phyloP scores from a whole-genome alignment of 441 rosid species.

The Eruca vesicaria region DNA sequence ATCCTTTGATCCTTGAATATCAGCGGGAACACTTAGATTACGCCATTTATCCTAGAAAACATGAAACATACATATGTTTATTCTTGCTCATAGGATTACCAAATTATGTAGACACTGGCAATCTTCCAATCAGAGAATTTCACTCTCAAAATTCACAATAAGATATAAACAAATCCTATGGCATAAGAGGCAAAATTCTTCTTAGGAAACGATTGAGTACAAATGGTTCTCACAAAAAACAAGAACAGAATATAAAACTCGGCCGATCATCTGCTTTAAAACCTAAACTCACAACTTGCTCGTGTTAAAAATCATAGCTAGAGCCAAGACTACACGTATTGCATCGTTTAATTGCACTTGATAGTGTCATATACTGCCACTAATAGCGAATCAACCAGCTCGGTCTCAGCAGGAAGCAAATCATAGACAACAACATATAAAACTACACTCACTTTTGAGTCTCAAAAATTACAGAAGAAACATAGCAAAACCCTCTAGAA shows the following conservation, averaged over 20 bases:
- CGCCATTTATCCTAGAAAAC: conserved; percentile 79
- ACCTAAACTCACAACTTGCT: background rate
- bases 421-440: no score
- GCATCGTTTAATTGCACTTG: no score
- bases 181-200: background rate
- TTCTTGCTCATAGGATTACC: conserved; percentile 1
- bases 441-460: background rate
- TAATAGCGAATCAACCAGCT: no score
- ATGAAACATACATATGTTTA: conserved; percentile 12
- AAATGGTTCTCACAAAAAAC: background rate
- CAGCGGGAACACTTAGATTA: conserved; percentile 65
- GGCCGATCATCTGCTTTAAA: background rate
- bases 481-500: background rate
- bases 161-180: background rate
- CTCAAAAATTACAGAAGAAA: background rate
- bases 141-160: background rate
- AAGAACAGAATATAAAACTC: background rate
- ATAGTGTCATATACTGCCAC: no score
- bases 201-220: background rate
- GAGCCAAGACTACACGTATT: no score
- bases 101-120: background rate
- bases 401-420: no score
- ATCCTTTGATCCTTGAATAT: conserved; percentile 64
- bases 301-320: no score
- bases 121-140: background rate